Evolutionary conservation across 768 basidiomycete species (phyloP), one percentile per base, ranked within the genome.

Genomic region (Rhodotorula babjevae): DNA sequence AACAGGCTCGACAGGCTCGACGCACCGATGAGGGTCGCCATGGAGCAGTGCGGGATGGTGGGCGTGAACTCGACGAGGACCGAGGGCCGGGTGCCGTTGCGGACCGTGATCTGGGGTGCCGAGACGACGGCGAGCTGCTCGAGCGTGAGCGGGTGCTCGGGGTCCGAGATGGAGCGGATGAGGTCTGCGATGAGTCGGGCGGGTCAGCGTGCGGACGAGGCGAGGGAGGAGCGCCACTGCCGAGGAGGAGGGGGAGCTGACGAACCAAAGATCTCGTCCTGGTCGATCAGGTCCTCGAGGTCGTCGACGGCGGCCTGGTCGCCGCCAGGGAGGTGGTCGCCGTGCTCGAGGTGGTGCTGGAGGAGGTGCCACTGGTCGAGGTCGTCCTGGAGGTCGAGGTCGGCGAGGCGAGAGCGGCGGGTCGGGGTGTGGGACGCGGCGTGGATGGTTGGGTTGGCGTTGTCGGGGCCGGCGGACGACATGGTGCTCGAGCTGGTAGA

Each of bases 51-150:
- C 18, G 96, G 95, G 25, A 96, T 77, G 0, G 96, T 98, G 8
- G 96, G 95, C 11, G 96, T 98, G 79, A 98, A 94, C 79, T 95
- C 93, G 74, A 99, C 89, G 49, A 86, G 83, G 63, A 99, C 84
- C 64, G 85, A 85, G 73, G 93, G 90, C 82, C 84, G 58, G 73
- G 82, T 77, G 19, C 80, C 81, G 29, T 83, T 80, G 10, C 82
- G 79, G 52, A 89, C 82, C 21, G 83, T 82, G 69, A 97, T 88
- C 78, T 98, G 94, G 18, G 91, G 88, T 12, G 88, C 87, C 60
- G 92, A 95, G 55, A 99, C 94, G 50, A 99, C 96, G 33, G 91
- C 88, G 16, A 99, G 88, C 79, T 97, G 92, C 79, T 99, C 96
- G 59, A 99, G 85, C 27, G 89, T 90, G 74, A 87, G 84, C 10